phyloP scores from a whole-genome alignment of 129 eudicot species.

The Artemisia annua region DNA sequence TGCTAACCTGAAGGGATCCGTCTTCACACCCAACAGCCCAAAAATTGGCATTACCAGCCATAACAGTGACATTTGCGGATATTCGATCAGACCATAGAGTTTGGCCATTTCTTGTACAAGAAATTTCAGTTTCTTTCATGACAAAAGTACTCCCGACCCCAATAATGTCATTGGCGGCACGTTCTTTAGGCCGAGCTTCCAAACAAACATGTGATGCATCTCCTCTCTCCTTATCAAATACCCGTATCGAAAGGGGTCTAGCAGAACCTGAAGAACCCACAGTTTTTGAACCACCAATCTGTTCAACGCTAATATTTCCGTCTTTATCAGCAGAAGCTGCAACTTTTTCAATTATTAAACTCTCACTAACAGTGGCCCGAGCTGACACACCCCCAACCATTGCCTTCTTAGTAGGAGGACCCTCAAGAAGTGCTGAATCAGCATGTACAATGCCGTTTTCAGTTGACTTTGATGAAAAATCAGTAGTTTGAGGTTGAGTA shows the following conservation, averaged over 20 bases:
- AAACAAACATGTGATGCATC: constrained; percentile 59
- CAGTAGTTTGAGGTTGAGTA: constrained; percentile 45
- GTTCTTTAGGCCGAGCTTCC: constrained; percentile 87
- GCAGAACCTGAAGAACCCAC: constrained; percentile 37
- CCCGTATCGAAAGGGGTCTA: constrained; percentile 53
- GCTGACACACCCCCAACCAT: constrained; percentile 73
- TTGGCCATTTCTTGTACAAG: constrained; percentile 71
- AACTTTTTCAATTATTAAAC: constrained; percentile 89
- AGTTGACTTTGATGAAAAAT: constrained; percentile 46
- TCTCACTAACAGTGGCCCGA: constrained; percentile 78
- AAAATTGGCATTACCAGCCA: constrained; percentile 96
- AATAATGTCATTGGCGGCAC: constrained; percentile 70
- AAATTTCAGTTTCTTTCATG: constrained; percentile 84
- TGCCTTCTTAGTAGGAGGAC: constrained; percentile 45
- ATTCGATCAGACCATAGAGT: constrained; percentile 91
- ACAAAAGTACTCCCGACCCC: constrained; percentile 55
- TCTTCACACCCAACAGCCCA: constrained; percentile 99
- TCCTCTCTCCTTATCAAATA: constrained; percentile 74
- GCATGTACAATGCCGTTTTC: constrained; percentile 33
- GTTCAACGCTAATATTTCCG: constrained; percentile 57
- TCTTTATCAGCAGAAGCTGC: constrained; percentile 56
- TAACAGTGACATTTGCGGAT: constrained; percentile 77
- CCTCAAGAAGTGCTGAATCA: constrained; percentile 51
- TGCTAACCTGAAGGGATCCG: constrained; percentile 87
- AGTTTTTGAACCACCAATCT: constrained; percentile 40